phyloP scores from a whole-genome alignment of 1,284 basidiomycete species.

The Melampsora larici-populina region DNA sequence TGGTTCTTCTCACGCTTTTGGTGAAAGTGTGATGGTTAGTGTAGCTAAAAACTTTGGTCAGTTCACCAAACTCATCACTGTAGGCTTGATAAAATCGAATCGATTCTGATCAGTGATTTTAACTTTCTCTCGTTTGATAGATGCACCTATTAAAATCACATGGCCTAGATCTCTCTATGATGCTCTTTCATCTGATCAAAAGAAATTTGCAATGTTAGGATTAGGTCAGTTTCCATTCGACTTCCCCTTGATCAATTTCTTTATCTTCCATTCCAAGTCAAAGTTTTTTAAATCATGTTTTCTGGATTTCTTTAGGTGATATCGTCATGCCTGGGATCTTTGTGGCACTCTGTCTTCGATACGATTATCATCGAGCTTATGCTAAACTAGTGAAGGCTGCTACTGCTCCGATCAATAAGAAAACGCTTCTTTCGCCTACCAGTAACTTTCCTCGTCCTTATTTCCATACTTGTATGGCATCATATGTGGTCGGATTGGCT shows the following conservation, averaged over 20 bases:
- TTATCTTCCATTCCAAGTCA: background rate
- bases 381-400: conserved; percentile 23
- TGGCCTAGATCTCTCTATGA: conserved; percentile 54
- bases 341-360: conserved; percentile 80
- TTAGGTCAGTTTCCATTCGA: conserved; percentile 55
- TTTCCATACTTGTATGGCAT: conserved; percentile 68
- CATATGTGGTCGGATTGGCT: conserved; percentile 73
- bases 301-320: conserved; percentile 60
- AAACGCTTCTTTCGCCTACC: conserved; percentile 32
- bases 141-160: conserved; percentile 60
- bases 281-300: background rate
- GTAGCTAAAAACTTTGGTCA: conserved; percentile 87
- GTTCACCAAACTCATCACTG: too few relatives aligned
- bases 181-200: conserved; percentile 42
- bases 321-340: conserved; percentile 80
- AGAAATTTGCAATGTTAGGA: conserved; percentile 84
- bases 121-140: background rate
- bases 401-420: conserved; percentile 30
- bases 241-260: background rate
- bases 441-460: conserved; percentile 67
- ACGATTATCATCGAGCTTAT: conserved; percentile 63
- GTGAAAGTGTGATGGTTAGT: conserved; percentile 52
- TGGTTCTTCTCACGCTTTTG: conserved; percentile 51
- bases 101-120: background rate
- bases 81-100: too few relatives aligned